Evolutionary conservation across 2,329 filamentous ascomycete species (phyloP).

Genomic region (Beauveria medogensis): DNA sequence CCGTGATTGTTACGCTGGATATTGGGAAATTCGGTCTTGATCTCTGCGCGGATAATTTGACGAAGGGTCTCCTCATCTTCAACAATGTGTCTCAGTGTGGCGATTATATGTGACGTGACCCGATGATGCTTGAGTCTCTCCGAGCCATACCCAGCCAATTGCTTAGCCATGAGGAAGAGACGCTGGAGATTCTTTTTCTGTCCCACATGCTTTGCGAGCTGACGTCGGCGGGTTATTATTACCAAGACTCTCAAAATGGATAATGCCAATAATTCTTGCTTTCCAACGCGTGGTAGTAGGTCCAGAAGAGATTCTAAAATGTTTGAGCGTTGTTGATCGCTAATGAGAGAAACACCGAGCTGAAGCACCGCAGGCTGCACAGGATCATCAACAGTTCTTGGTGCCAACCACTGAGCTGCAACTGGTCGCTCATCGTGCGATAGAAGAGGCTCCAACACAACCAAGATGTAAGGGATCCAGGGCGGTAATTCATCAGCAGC

Average conservation of each 20-base stretch:
- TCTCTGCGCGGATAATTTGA: constrained; percentile 87
- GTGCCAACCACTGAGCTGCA: constrained; percentile 61
- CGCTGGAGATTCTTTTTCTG: constrained; percentile 85
- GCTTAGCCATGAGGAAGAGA: constrained; percentile 91
- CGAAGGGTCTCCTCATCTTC: constrained; percentile 89
- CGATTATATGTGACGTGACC: constrained; percentile 60
- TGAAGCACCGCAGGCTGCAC: constrained; percentile 48
- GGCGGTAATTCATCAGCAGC: constrained; percentile 72
- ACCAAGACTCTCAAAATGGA: constrained; percentile 78
- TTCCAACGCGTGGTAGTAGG: constrained; percentile 76
- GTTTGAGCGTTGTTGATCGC: constrained; percentile 55
- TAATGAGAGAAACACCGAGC: constrained; percentile 49
- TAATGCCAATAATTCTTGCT: constrained; percentile 76
- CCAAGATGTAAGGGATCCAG: constrained; percentile 84
- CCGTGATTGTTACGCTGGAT: constrained; percentile 41
- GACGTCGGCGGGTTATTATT: constrained; percentile 73
- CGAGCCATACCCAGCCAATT: constrained; percentile 72
- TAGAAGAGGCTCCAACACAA: constrained; percentile 86
- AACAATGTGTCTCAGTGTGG: constrained; percentile 83
- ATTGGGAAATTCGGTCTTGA: constrained; percentile 66
- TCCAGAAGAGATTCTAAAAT: constrained; percentile 75
- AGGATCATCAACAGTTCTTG: constrained; percentile 40
- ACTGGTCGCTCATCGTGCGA: constrained; percentile 78
- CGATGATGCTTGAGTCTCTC: constrained; percentile 56
- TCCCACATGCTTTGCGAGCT: constrained; percentile 66